These are phyloP conservation scores for Thyridium curvatum DNA, from an alignment of 2,329 filamentous ascomycete species.

Conservation along the genomic window DNA sequence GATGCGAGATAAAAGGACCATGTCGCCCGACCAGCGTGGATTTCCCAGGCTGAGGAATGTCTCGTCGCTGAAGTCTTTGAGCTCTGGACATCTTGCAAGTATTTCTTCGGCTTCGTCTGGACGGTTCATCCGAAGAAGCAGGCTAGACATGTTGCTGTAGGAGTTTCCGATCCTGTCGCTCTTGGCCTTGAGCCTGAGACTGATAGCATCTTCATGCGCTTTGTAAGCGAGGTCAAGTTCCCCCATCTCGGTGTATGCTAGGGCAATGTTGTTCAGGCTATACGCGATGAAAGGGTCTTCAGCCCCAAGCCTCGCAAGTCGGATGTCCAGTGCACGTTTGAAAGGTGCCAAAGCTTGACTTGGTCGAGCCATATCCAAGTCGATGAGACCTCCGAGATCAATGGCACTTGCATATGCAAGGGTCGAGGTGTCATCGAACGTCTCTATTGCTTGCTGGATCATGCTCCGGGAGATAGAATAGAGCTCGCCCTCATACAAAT, in stretches of 20 bases:
- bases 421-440: conserved; percentile 14
- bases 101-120: conserved; percentile 26
- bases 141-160: conserved; percentile 28
- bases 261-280: conserved; percentile 22
- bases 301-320: conserved; percentile 10
- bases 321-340: conserved; percentile 14
- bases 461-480: conserved; percentile 16
- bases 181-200: conserved; percentile 18
- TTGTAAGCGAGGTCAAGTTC: conserved; percentile 18
- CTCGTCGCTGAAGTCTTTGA: conserved; percentile 28
- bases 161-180: conserved; percentile 27
- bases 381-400: conserved; percentile 21
- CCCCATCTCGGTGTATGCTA: conserved; percentile 24
- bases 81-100: conserved; percentile 20
- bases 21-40: conserved; percentile 17
- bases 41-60: conserved; percentile 24
- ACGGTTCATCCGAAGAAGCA: conserved; percentile 23
- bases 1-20: conserved; percentile 18
- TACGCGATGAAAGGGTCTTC: conserved; percentile 20
- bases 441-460: conserved; percentile 14
- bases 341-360: conserved; percentile 14
- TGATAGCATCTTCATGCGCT: conserved; percentile 20
- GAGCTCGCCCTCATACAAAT: conserved; percentile 23
- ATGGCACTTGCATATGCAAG: conserved; percentile 20
- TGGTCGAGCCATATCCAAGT: conserved; percentile 19